phyloP scores from a whole-genome alignment of 495 filamentous ascomycete genomes.

The Thermothielavioides terrestris region DNA sequence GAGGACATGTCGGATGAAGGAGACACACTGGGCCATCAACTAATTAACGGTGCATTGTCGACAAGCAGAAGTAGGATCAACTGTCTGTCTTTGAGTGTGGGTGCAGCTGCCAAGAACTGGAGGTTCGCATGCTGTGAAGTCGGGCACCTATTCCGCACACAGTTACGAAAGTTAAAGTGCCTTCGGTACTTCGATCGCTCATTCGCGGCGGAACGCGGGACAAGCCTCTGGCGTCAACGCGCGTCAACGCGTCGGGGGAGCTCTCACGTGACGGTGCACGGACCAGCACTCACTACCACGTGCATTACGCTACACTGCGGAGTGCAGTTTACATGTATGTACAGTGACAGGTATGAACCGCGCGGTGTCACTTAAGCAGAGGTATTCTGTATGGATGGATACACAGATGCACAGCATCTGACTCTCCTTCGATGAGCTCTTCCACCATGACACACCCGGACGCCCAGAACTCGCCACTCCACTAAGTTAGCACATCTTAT shows the following conservation, averaged over 20 bases:
- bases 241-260: slow-evolving; percentile 6
- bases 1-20: slow-evolving; percentile 31
- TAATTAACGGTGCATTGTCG: slow-evolving; percentile 12
- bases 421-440: too few species aligned
- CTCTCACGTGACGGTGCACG: background rate
- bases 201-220: background rate
- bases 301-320: background rate
- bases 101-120: background rate
- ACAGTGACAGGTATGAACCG: too few species aligned
- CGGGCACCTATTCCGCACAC: too few species aligned
- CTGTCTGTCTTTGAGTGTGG: background rate
- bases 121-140: background rate
- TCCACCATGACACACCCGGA: too few species aligned
- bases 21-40: slow-evolving; percentile 14
- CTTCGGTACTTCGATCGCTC: too few species aligned
- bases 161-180: too few species aligned
- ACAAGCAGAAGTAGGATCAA: background rate
- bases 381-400: too few species aligned
- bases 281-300: background rate
- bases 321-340: too few species aligned
- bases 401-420: too few species aligned
- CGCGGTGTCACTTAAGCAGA: too few species aligned
- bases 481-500: too few species aligned
- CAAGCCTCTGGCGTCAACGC: slow-evolving; percentile 10
- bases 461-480: too few species aligned